phyloP scores from a whole-genome alignment of 164 flowering plant genomes.

The Hamamelis virginiana region DNA sequence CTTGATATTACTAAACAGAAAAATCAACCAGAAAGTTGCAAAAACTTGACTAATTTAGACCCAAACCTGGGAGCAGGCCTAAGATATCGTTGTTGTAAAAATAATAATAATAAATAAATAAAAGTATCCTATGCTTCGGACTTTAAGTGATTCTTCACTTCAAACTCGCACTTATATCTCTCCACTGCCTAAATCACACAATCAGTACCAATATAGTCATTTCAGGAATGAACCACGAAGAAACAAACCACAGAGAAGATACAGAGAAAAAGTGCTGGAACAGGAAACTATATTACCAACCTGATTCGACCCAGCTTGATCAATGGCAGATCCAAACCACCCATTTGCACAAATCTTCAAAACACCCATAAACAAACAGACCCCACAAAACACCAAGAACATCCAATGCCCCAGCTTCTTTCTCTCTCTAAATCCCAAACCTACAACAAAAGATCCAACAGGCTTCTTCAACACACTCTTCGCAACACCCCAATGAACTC shows the following conservation, averaged over 20 bases:
- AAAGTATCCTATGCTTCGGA: no score
- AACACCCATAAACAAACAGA: conserved; percentile 76
- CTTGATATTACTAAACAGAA: no score
- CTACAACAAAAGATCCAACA: conserved; percentile 28
- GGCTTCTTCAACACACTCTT: conserved; percentile 27
- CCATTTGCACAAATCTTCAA: conserved; percentile 80
- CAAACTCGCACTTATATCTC: no score
- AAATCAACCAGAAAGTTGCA: no score
- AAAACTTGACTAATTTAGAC: no score
- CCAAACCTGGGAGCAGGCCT: no score
- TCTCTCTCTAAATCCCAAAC: conserved; percentile 51
- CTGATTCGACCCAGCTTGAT: conserved; percentile 33
- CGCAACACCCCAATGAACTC: conserved; percentile 23
- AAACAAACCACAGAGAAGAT: not conserved
- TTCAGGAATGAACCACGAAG: no score
- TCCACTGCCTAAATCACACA: no score
- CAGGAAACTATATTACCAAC: conserved; percentile 16
- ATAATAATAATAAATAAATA: no score
- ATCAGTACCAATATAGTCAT: no score
- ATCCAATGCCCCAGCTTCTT: conserved; percentile 79
- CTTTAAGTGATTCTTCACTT: no score
- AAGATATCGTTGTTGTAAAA: no score
- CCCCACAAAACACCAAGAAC: conserved; percentile 85
- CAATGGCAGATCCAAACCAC: conserved; percentile 79
- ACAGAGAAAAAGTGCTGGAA: not conserved